Evolutionary conservation across 2,329 filamentous ascomycete species (phyloP), one percentile per base, ranked within the genome.

Genomic region (Meredithiella fracta): DNA sequence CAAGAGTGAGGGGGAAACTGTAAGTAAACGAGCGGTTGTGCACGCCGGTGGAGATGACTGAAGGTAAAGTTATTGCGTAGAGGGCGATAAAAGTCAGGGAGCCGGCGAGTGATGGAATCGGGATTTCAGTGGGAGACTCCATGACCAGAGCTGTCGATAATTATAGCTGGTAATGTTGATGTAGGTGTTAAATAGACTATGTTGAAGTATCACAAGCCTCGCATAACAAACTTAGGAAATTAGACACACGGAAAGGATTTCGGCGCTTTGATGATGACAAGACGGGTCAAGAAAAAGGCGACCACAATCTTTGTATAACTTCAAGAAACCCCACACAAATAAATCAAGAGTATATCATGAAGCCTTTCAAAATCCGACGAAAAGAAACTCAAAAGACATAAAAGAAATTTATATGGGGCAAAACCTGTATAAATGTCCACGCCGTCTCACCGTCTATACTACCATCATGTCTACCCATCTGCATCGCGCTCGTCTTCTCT

Each of bases 1-100:
- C 73, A 0, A 65, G 64, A 2, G 68, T 63, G 54, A 77, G 60
- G 1, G 65, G 62, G 1, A 65, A 22, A 11, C 29, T 37, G 50
- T 52, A 52, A 9, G 50, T 23, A 15, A 38, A 22, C 14, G 50
- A 40, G 50, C 29, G 20, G 31, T 52, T n/a, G 17, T 23, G 31
- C 9, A 38, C n/a, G 17, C 29, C 31, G 8, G 26, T 52, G 50
- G 34, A 8, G n/a, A 52, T 20, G 17, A 52, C 23, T 20, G 29
- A 38, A 31, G 50, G 50, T 3, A 52, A 31, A n/a, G 34, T 26
- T n/a, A 52, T 15, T 26, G 29, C 31, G 50, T 38, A 52, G 25
- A 38, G 34, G 11, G 50, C 8, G 50, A 52, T 17, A n/a, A 52
- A 25, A 20, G 22, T 38, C 14, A 40, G 50, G 50, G 50, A 38